These are phyloP conservation scores for Oryza brachyantha DNA, from an alignment of 176 grass and related monocot species.

Conservation along the genomic window DNA sequence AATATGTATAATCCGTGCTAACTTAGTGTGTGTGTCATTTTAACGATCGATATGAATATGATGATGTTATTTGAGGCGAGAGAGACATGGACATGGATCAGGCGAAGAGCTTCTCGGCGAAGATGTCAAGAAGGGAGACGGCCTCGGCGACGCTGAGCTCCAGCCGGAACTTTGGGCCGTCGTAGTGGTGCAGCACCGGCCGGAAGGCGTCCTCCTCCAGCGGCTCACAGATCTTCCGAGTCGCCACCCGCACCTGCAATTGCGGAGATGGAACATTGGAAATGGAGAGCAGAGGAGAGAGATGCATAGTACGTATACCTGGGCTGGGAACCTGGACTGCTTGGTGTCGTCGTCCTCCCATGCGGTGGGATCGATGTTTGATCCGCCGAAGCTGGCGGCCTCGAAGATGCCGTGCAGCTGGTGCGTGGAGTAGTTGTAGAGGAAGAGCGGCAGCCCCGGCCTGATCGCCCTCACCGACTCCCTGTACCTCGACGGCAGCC, in stretches of 20 bases:
- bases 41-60: no score
- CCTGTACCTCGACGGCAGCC: slow-evolving; percentile 83
- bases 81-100: background rate
- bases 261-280: no score
- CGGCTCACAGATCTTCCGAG: slow-evolving; percentile 68
- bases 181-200: slow-evolving; percentile 96
- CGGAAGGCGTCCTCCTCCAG: slow-evolving; percentile 96
- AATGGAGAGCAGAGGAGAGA: no score
- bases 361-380: slow-evolving; percentile 89
- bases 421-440: slow-evolving; percentile 99
- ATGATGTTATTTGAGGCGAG: no score
- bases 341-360: slow-evolving; percentile 99
- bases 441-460: slow-evolving; percentile 89
- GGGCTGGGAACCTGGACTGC: slow-evolving; percentile 90
- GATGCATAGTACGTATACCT: no score
- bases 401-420: slow-evolving; percentile 99
- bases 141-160: slow-evolving; percentile 87
- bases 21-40: no score
- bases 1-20: no score
- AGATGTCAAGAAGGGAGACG: slow-evolving; percentile 77
- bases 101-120: slow-evolving; percentile 44
- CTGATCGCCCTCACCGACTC: slow-evolving; percentile 89
- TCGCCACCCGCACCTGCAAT: slow-evolving; percentile 70
- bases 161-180: slow-evolving; percentile 92
- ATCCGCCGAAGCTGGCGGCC: slow-evolving; percentile 93